Evolutionary conservation across 1,284 basidiomycete genomes (phyloP), one percentile per base, ranked within the genome.

Genomic region (Abortiporus biennis): DNA sequence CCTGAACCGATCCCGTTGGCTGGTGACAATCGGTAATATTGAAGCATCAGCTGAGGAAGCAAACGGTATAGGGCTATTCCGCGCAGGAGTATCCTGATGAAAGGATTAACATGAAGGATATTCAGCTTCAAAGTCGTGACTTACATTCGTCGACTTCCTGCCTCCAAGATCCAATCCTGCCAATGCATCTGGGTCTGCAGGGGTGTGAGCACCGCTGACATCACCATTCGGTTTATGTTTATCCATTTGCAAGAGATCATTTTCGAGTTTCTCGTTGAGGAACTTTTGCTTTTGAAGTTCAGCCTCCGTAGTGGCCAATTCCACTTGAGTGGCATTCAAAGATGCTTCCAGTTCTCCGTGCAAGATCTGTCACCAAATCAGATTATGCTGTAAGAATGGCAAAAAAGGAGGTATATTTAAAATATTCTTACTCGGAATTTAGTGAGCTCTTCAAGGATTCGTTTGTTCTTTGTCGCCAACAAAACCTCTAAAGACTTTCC

Each of bases 21-120:
- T 89, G 0, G 95, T 98, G 29, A 99, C 94, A 51, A 99, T 98
- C 0, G 92, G 92, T 12, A 97, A 64, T 52, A 96, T 96, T 1
- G 91, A 93, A 0, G 85, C 89, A 55, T 96, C 92, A 3, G 86
- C 83, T 3, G 84, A 79, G 1, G 83, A 68, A 0, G 76, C 71
- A 51, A 86, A 88, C 1, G 79, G 79, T 58, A 86, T 79, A 0
- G 81, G 76, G 2, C 78, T 78, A 32, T 65, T 66, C 44, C 76
- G 66, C 20, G 68, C 61, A 4, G 68, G 65, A 39, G 66, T 57
- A 40, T 72, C 71, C 71, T 76, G 43, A 13, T 17, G 19, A 35
- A 15, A 32, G 30, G 6, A 17, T 37, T n/a, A 31, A 8, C 30
- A 31, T 15, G 20, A 22, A 13, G 9, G 27, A 9, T 9, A 30